Percentiles rank a stretch among this genome's conserved stretches.
phyloP scores from a whole-genome alignment of 1,284 basidiomycete species.

The Naganishia sp. region DNA sequence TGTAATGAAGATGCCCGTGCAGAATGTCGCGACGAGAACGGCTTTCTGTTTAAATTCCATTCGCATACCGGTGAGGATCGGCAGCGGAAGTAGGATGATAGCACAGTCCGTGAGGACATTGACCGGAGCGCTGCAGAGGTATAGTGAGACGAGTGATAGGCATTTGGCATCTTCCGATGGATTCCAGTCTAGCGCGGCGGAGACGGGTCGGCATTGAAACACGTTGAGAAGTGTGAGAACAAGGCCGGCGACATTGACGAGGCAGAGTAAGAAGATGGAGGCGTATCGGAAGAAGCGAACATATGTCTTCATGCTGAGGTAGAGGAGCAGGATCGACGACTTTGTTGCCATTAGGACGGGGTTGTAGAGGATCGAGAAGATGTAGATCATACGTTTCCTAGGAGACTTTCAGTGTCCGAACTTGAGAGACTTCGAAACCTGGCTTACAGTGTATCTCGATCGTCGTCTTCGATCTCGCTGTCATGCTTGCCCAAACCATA shows the following conservation, averaged over 20 bases:
- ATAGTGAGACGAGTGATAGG: slow-evolving; percentile 48
- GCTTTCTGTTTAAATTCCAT: slow-evolving; percentile 51
- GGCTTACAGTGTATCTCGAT: slow-evolving; percentile 9
- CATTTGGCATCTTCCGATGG: slow-evolving; percentile 39
- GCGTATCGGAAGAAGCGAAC: slow-evolving; percentile 46
- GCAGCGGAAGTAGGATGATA: slow-evolving; percentile 51
- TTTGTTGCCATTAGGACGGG: slow-evolving; percentile 51
- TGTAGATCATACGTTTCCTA: slow-evolving; percentile 45
- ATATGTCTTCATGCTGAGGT: slow-evolving; percentile 52
- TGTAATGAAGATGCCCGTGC: slow-evolving; percentile 51
- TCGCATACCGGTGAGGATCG: slow-evolving; percentile 50
- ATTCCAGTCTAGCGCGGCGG: slow-evolving; percentile 40
- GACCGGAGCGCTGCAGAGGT: slow-evolving; percentile 50
- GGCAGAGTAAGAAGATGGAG: slow-evolving; percentile 42
- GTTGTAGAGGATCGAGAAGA: slow-evolving; percentile 52
- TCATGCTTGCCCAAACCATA: slow-evolving; percentile 48
- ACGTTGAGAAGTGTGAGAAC: slow-evolving; percentile 51
- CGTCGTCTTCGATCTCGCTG: slow-evolving; percentile 36
- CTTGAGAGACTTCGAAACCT: too few species aligned
- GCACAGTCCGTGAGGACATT: slow-evolving; percentile 53
- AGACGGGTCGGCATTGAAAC: slow-evolving; percentile 50
- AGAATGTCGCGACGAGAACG: slow-evolving; percentile 50
- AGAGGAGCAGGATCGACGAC: slow-evolving; percentile 50
- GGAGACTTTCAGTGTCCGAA: neutral
- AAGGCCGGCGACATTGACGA: slow-evolving; percentile 49